A percentile compares a stretch with the other conserved stretches of the same genome.
Conservation (phyloP, 2,329 filamentous ascomycete species). For the Graphilbum ipis-grandicollis region DNA sequence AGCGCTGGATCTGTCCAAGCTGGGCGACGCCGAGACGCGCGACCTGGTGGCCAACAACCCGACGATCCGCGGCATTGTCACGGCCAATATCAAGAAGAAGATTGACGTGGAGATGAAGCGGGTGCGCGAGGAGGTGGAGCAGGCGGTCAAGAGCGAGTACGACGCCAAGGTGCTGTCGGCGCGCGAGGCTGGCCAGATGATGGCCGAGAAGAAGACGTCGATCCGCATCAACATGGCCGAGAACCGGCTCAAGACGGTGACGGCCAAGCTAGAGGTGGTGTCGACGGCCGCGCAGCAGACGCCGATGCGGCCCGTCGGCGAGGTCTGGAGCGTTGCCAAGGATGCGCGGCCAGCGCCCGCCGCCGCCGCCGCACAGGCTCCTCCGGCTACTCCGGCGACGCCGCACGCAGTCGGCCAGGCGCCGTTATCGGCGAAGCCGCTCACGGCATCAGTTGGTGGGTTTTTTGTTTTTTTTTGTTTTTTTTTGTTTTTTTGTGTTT, state of each 20-base stretch:
- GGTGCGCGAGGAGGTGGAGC: slow-evolving; percentile 35
- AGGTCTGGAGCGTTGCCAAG: slow-evolving; percentile 77
- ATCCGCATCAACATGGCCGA: slow-evolving; percentile 67
- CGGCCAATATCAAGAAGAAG: slow-evolving; percentile 51
- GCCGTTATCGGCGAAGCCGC: neutral
- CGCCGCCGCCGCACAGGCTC: neutral
- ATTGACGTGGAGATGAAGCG: slow-evolving; percentile 48
- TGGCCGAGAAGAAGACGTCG: slow-evolving; percentile 58
- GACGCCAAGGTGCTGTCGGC: slow-evolving; percentile 36
- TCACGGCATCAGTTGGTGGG: neutral
- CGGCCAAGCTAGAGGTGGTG: slow-evolving; percentile 62
- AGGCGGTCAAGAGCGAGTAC: slow-evolving; percentile 25
- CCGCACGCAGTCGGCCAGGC: neutral
- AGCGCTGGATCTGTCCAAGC: slow-evolving; percentile 23
- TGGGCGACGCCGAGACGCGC: slow-evolving; percentile 37
- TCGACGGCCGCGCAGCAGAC: slow-evolving; percentile 72
- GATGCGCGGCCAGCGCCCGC: slow-evolving; percentile 32
- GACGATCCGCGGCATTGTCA: slow-evolving; percentile 40
- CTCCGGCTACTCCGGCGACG: slow-evolving; percentile 2
- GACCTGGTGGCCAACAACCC: slow-evolving; percentile 38
- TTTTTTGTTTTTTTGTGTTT: neutral
- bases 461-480: neutral
- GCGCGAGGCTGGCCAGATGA: slow-evolving; percentile 46
- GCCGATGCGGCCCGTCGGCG: slow-evolving; percentile 62
- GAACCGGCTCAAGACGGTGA: slow-evolving; percentile 43